These are phyloP conservation scores for Monosporozyma aerobia DNA, from an alignment of 805 yeast genomes.

Conservation along the genomic window DNA sequence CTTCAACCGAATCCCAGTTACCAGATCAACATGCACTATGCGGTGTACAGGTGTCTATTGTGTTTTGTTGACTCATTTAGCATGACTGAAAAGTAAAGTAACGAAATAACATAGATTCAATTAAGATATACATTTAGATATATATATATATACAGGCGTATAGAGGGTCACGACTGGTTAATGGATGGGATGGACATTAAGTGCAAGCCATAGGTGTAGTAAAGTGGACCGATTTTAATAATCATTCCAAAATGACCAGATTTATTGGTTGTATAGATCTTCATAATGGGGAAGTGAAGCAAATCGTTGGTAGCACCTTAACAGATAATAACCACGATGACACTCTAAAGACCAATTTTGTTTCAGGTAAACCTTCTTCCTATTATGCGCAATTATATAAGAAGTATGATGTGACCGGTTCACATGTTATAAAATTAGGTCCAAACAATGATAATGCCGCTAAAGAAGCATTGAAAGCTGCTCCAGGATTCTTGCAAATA, in stretches of 20 bases:
- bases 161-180: too few relatives aligned
- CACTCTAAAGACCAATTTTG: slow-evolving; percentile 59
- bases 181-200: not conserved
- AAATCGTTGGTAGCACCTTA: slow-evolving; percentile 91
- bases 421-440: slow-evolving; percentile 92
- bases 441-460: slow-evolving; percentile 79
- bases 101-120: too few relatives aligned
- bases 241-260: slow-evolving; percentile 49
- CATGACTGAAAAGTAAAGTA: too few relatives aligned
- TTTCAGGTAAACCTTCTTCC: slow-evolving; percentile 63
- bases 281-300: slow-evolving; percentile 92
- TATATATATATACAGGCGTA: too few relatives aligned
- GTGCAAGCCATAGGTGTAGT: not conserved
- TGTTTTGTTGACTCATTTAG: too few relatives aligned
- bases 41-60: not conserved
- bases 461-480: slow-evolving; percentile 54
- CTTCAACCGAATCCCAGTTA: not conserved
- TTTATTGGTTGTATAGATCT: slow-evolving; percentile 94
- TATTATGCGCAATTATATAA: slow-evolving; percentile 67
- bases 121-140: too few relatives aligned
- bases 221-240: not conserved
- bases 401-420: slow-evolving; percentile 50
- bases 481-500: slow-evolving; percentile 71
- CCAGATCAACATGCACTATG: not conserved
- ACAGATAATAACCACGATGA: slow-evolving; percentile 43